These are phyloP conservation scores for Calonectria fujianensis DNA, from an alignment of 2,329 filamentous ascomycete genomes.

Conservation along the genomic window DNA sequence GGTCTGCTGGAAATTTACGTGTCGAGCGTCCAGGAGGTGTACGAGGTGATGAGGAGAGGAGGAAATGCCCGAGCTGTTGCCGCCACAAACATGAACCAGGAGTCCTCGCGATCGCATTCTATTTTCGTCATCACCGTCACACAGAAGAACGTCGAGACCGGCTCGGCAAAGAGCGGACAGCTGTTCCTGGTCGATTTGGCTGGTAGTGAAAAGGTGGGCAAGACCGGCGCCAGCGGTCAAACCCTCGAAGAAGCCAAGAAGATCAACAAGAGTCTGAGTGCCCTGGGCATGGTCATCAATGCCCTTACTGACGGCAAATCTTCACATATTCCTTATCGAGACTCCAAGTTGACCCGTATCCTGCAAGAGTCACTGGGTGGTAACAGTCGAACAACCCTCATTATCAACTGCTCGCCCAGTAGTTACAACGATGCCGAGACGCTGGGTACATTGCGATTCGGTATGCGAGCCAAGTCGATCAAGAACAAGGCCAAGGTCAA, in stretches of 20 bases:
- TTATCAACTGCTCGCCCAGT: conserved; percentile 99
- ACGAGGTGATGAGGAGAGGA: conserved; percentile 96
- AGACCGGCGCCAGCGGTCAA: conserved; percentile 97
- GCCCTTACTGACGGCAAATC: conserved; percentile 97
- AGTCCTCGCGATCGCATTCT: conserved; percentile 97
- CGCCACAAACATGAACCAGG: conserved; percentile 99
- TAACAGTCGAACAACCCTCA: conserved; percentile 98
- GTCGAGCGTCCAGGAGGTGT: conserved; percentile 95
- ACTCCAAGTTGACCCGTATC: conserved; percentile 98
- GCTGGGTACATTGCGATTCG: conserved; percentile 92
- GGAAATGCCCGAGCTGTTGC: conserved; percentile 93
- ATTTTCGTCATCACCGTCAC: conserved; percentile 98
- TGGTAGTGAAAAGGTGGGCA: conserved; percentile 98
- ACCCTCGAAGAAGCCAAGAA: conserved; percentile 99
- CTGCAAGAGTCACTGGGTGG: conserved; percentile 97
- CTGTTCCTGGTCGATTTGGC: conserved; percentile 98
- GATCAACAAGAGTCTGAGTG: conserved; percentile 99
- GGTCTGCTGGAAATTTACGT: conserved; percentile 96
- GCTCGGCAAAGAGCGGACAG: conserved; percentile 95
- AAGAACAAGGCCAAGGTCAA: conserved; percentile 99
- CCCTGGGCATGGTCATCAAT: conserved; percentile 99
- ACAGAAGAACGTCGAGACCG: conserved; percentile 98
- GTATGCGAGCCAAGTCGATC: conserved; percentile 97
- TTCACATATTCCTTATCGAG: conserved; percentile 95
- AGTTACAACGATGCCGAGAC: conserved; percentile 99